Evolutionary conservation across 2,329 filamentous ascomycete species (phyloP), one percentile per base, ranked within the genome.

Genomic region (Shiraia sp.): DNA sequence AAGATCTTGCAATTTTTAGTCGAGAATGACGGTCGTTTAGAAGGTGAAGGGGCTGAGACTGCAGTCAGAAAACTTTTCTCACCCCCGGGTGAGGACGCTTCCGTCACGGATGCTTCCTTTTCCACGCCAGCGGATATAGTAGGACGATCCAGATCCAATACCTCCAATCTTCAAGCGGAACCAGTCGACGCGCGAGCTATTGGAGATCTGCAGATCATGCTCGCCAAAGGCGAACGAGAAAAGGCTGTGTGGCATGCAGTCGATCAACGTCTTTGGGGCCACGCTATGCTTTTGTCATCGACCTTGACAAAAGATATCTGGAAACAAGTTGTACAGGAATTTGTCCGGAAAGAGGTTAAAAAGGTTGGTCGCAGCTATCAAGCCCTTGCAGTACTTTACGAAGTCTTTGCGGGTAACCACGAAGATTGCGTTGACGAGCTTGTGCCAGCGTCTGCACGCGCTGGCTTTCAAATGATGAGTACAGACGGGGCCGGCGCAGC

Each of bases 391-490:
- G 90, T 92, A 0, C 73, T 99, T 3, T 99, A 99, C 68, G 90
- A 95, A 63, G 85, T 97, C 1, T 85, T 99, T 47, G 93, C 91
- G 16, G 92, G 93, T 0, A 99, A 96, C 63, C 83, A 87, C 43
- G 91, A 96, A 52, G 93, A 99, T 57, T 95, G 90, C 53, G 85
- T 97, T 12, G 93, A 99, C 66, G 91, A 97, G 68, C 83, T 99
- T 40, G 93, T 99, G 1, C 91, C 93, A 4, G 86, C 87, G 2
- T 95, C 95, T 53, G 93, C 93, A 13, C 83, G 95, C 29, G 91
- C 92, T 45, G 93, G 93, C 2, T 83, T 96, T 54, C 90, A 95
- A 66, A 86, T 99, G 73, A 80, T 99, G 53, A 91, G 87, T 49
- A 78, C 82, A 3, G 77, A 83, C 42, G 75, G 80, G 6, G 72